phyloP scores from a whole-genome alignment of 2,329 filamentous ascomycete genomes.

The Fusarium marasasianum region DNA sequence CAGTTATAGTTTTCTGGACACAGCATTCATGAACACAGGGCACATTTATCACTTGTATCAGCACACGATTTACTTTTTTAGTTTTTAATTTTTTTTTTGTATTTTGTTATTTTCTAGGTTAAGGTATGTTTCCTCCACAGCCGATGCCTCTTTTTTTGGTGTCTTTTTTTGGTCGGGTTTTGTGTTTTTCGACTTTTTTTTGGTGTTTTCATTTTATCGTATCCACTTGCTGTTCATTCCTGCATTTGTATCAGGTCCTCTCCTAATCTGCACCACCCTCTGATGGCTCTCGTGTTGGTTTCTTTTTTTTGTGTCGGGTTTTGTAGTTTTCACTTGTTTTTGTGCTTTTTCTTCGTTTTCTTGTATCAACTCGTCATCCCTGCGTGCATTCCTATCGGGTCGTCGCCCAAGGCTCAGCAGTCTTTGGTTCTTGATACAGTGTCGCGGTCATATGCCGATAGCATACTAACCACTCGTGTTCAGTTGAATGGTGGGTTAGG shows the following conservation, averaged over 20 bases:
- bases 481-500: not conserved
- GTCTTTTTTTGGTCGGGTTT: not conserved
- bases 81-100: not conserved
- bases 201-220: accelerated
- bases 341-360: not conserved
- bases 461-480: not conserved
- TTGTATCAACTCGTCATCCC: not conserved
- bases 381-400: not conserved
- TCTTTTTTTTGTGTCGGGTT: not conserved
- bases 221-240: not conserved
- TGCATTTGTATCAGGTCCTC: no score
- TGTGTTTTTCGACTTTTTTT: not conserved
- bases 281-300: not conserved
- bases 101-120: not conserved
- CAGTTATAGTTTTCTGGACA: accelerated
- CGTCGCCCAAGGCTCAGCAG: not conserved
- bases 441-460: not conserved
- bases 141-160: not conserved
- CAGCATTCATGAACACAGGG: not conserved
- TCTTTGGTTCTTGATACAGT: not conserved
- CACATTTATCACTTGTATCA: not conserved
- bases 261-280: not conserved
- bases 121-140: not conserved
- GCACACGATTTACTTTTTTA: not conserved
- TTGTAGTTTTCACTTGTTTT: not conserved